phyloP scores from a whole-genome alignment of 1,284 basidiomycete species.

The Termitomyces sp. region DNA sequence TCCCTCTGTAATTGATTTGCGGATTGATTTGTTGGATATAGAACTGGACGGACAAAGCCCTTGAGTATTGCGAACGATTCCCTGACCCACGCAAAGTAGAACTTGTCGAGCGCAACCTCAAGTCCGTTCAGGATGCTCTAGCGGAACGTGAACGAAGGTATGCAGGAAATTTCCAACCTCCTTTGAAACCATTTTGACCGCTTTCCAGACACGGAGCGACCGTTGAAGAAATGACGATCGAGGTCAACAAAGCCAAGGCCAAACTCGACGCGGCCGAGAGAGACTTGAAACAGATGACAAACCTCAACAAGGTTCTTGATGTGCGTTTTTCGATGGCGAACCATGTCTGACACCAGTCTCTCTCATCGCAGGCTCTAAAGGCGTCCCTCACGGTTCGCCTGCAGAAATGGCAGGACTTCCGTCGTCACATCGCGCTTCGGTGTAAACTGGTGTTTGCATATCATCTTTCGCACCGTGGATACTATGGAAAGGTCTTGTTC shows the following conservation, averaged over 20 bases:
- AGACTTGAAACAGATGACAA: constrained; percentile 58
- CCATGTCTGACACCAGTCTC: background rate
- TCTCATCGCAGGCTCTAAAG: constrained; percentile 48
- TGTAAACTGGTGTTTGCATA: constrained; percentile 81
- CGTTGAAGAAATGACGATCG: constrained; percentile 70
- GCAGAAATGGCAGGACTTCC: constrained; percentile 81
- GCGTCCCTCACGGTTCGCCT: constrained; percentile 63
- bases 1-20: background rate
- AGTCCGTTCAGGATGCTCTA: constrained; percentile 62
- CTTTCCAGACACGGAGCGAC: constrained; percentile 64
- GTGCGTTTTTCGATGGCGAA: background rate
- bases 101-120: constrained; percentile 56
- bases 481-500: constrained; percentile 81
- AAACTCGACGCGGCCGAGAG: constrained; percentile 52
- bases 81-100: constrained; percentile 52
- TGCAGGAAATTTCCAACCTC: background rate
- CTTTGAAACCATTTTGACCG: background rate
- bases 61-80: constrained; percentile 57
- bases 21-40: constrained; percentile 22
- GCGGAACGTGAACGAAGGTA: constrained; percentile 41
- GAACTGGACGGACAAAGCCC: constrained; percentile 64
- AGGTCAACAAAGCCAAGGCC: constrained; percentile 59
- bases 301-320: constrained; percentile 55
- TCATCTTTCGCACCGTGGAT: constrained; percentile 82
- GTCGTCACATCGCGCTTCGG: constrained; percentile 79